Evolutionary conservation across 179 eudicot genomes (phyloP), one percentile per base, ranked within the genome.

Genomic region (Actinidia polygama): DNA sequence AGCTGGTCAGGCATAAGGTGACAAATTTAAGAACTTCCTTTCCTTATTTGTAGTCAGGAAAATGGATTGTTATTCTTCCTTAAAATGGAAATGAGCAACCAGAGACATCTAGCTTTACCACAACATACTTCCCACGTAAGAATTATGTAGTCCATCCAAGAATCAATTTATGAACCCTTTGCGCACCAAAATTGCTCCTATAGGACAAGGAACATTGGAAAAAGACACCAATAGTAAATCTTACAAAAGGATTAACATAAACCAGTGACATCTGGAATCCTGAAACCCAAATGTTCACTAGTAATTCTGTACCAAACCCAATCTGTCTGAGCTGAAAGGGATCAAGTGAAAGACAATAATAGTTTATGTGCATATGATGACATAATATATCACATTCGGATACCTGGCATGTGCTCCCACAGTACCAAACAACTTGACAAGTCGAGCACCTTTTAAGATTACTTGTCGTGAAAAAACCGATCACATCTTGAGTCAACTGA

Each of bases 351-450:
- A 18, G 49, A 62, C 55, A 46, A 44, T 9, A 10, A 77, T n/a
- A 12, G 62, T 16, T 53, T 16, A 18, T 30, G 26, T 53, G 26
- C n/a, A n/a, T n/a, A 26, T 9, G 26, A 30, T 6, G 12, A 67
- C 8, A 67, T 26, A 30, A 50, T 54, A 4, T 53, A 63, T 54
- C 64, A 19, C 6, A n/a, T n/a, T 72, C 3, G 21, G 79, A 50
- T 90, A 95, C 99, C 99, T 95, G 99, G 84, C 99, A 95, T 50
- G 86, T 84, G 83, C 90, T 93, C 81, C 94, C 91, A 82, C 99
- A 95, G 80, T 95, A 95, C 88, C 90, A 94, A 82, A 94, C 98
- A 87, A 86, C 88, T 57, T 87, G 98, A 83, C 99, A 95, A 88
- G 91, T 90, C 6, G 99, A 92, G 83, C 99, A 95, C 79, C 88